These are phyloP conservation scores for Tolypocladium ophioglossoides DNA, from an alignment of 2,329 filamentous ascomycete genomes.

Conservation along the genomic window DNA sequence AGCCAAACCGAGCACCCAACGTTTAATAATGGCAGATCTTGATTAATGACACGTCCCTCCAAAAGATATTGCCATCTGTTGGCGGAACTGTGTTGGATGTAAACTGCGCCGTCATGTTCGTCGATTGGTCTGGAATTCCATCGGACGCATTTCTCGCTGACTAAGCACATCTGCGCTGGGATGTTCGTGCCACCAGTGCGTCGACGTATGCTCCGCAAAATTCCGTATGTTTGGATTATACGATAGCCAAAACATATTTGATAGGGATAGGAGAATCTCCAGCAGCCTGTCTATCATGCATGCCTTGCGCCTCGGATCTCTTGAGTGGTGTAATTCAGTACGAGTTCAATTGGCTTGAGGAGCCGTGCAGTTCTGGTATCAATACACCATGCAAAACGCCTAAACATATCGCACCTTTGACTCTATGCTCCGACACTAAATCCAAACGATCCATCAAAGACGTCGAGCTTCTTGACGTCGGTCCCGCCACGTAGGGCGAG, in stretches of 20 bases:
- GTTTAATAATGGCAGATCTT: too few relatives aligned
- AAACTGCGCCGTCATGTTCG: background rate
- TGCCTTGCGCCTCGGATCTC: background rate
- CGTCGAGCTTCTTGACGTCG: conserved; percentile 34
- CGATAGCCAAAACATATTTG: background rate
- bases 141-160: too few relatives aligned
- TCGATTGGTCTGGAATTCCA: background rate
- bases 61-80: background rate
- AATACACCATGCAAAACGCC: background rate
- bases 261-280: background rate
- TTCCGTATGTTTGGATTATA: background rate
- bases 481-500: conserved; percentile 39
- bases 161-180: too few relatives aligned
- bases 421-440: conserved; percentile 39
- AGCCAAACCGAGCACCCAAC: too few relatives aligned
- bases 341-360: background rate
- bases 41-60: background rate
- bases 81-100: background rate
- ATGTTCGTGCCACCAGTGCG: too few relatives aligned
- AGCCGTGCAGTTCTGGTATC: background rate
- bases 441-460: conserved; percentile 50
- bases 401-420: background rate
- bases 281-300: background rate
- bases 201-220: too few relatives aligned
- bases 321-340: background rate